Conservation (phyloP, 225 moss, liverwort and hornwort species). For the Climacium dendroides region DNA sequence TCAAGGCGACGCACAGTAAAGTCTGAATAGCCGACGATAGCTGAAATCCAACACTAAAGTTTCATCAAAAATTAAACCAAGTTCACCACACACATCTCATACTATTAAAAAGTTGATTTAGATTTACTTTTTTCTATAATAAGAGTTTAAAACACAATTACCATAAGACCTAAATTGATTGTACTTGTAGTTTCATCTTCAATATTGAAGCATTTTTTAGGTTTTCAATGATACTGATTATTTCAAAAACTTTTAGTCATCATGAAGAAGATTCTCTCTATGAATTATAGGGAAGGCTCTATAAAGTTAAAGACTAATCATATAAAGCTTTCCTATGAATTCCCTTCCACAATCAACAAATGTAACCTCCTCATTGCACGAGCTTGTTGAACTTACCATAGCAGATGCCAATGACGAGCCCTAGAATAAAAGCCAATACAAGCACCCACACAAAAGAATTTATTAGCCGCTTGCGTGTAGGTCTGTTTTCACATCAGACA, state of each 20-base stretch:
- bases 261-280: background rate
- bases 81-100: too few relatives aligned
- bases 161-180: too few relatives aligned
- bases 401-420: conserved; percentile 60
- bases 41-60: background rate
- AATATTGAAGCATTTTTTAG: background rate
- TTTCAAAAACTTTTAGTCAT: background rate
- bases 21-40: conserved; percentile 67
- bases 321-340: too few relatives aligned
- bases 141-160: background rate
- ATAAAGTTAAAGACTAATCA: background rate
- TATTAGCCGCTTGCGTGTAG: conserved; percentile 43
- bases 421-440: conserved; percentile 44
- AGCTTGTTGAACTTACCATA: conserved; percentile 3
- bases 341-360: background rate
- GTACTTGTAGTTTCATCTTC: background rate
- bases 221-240: too few relatives aligned
- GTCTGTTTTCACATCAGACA: conserved; percentile 15
- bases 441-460: conserved; percentile 69
- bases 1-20: conserved; percentile 76
- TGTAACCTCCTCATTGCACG: background rate
- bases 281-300: background rate
- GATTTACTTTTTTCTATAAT: background rate
- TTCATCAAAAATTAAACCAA: background rate
- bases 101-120: background rate